phyloP scores from a whole-genome alignment of 768 basidiomycete species.

The Amanita phalloides region DNA sequence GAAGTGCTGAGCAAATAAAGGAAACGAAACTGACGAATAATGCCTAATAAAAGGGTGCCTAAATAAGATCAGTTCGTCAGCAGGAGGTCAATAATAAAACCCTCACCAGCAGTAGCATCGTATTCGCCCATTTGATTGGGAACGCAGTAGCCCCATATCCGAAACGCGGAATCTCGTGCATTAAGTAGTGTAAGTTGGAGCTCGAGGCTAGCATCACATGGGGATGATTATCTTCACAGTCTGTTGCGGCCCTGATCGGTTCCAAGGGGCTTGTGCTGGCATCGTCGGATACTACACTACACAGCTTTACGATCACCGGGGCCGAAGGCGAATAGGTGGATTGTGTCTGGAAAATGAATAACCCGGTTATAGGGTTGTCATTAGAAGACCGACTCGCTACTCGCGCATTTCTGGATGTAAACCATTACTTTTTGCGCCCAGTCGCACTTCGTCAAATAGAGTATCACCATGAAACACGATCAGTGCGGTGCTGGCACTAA shows the following conservation, averaged over 20 bases:
- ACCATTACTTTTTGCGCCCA: no score
- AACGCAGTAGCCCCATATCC: background rate
- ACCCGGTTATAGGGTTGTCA: no score
- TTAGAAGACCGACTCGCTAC: no score
- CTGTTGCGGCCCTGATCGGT: no score
- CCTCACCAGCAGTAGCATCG: background rate
- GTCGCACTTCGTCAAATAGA: no score
- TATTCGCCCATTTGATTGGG: background rate
- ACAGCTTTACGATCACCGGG: background rate
- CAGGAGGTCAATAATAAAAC: background rate
- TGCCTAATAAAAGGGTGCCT: background rate
- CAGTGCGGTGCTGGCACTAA: no score
- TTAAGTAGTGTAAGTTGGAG: background rate
- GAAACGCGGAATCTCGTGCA: background rate
- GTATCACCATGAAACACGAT: no score
- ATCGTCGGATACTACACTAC: no score
- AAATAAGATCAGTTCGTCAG: background rate
- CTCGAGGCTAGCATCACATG: background rate
- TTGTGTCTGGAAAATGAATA: no score
- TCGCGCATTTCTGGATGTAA: no score
- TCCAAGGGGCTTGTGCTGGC: no score
- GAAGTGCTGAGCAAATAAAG: background rate
- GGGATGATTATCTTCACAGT: no score
- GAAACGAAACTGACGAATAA: background rate
- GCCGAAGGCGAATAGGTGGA: background rate